Evolutionary conservation across 163 green algal species (phyloP).

Genomic region (Scenedesmus sp.): DNA sequence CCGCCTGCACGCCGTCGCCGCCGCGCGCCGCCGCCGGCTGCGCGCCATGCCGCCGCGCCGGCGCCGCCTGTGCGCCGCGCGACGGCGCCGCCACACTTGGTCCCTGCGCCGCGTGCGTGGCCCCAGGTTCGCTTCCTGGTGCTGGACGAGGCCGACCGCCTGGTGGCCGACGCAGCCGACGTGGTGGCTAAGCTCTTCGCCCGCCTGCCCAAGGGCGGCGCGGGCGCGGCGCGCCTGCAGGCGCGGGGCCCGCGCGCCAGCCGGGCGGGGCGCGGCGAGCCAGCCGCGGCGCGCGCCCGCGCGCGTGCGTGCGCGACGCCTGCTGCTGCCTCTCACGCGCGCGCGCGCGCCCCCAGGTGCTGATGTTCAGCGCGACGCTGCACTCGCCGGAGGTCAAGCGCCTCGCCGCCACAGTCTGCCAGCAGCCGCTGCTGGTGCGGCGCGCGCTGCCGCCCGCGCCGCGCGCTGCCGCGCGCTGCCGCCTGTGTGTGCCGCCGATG

Average conservation of each 20-base stretch:
- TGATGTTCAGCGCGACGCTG: slow-evolving; percentile 92
- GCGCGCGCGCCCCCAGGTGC: slow-evolving; percentile 56
- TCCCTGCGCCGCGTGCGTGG: no score
- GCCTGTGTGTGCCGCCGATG: no score
- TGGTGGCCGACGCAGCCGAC: slow-evolving; percentile 73
- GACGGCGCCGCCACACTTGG: no score
- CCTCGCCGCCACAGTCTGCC: slow-evolving; percentile 70
- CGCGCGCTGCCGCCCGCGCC: no score
- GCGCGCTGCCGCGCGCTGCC: no score
- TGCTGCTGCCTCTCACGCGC: neutral
- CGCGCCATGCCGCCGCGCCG: neutral
- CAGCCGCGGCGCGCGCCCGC: neutral
- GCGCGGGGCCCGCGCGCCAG: slow-evolving; percentile 52
- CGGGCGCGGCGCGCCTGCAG: slow-evolving; percentile 70
- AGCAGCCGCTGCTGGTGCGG: slow-evolving; percentile 61
- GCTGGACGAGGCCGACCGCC: slow-evolving; percentile 87
- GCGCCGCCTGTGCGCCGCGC: neutral
- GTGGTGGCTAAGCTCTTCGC: slow-evolving; percentile 77
- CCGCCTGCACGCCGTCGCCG: no score
- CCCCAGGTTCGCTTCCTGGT: slow-evolving; percentile 77
- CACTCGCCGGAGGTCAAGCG: slow-evolving; percentile 77
- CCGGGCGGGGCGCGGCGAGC: neutral
- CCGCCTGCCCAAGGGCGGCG: slow-evolving; percentile 72
- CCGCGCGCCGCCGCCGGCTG: no score
- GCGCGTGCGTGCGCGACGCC: neutral